Conservation (phyloP, 2,329 filamentous ascomycete genomes). For the Cladosporium sp. region DNA sequence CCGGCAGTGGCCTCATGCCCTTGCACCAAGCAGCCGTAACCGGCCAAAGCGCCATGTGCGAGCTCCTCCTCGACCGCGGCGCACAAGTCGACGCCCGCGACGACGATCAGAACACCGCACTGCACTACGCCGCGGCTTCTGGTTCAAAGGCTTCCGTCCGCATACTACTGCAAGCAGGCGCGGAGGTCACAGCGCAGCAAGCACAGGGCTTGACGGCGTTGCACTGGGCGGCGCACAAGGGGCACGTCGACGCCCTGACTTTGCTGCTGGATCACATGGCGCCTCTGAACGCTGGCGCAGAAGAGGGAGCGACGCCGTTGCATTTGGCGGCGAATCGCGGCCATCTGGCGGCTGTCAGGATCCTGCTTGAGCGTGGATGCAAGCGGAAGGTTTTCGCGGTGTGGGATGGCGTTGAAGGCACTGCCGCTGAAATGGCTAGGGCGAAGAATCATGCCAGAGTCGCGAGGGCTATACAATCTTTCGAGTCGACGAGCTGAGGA, state of each 20-base stretch:
- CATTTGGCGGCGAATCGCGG: slow-evolving; percentile 34
- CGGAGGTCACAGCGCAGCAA: slow-evolving; percentile 29
- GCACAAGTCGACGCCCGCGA: slow-evolving; percentile 33
- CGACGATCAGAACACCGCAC: slow-evolving; percentile 31
- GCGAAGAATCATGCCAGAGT: slow-evolving; percentile 29
- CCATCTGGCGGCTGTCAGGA: slow-evolving; percentile 27
- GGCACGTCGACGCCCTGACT: slow-evolving; percentile 31
- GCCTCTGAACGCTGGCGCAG: slow-evolving; percentile 26
- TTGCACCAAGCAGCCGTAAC: slow-evolving; percentile 37
- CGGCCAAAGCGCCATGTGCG: slow-evolving; percentile 34
- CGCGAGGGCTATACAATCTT: slow-evolving; percentile 22
- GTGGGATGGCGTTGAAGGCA: slow-evolving; percentile 35
- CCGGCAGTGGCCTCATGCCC: slow-evolving; percentile 29
- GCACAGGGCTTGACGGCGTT: slow-evolving; percentile 31
- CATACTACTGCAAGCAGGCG: slow-evolving; percentile 29
- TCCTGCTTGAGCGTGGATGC: slow-evolving; percentile 30
- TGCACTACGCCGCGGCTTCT: slow-evolving; percentile 35
- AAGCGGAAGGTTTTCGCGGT: slow-evolving; percentile 21
- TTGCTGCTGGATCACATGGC: slow-evolving; percentile 30
- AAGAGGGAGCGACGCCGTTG: slow-evolving; percentile 30
- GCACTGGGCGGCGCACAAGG: slow-evolving; percentile 37
- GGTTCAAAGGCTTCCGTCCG: slow-evolving; percentile 28
- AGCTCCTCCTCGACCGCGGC: slow-evolving; percentile 33
- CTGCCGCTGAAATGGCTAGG: slow-evolving; percentile 33
- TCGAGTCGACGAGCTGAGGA: not conserved